phyloP scores from a whole-genome alignment of 805 yeast species.

The Komagataella kurtzmanii region DNA sequence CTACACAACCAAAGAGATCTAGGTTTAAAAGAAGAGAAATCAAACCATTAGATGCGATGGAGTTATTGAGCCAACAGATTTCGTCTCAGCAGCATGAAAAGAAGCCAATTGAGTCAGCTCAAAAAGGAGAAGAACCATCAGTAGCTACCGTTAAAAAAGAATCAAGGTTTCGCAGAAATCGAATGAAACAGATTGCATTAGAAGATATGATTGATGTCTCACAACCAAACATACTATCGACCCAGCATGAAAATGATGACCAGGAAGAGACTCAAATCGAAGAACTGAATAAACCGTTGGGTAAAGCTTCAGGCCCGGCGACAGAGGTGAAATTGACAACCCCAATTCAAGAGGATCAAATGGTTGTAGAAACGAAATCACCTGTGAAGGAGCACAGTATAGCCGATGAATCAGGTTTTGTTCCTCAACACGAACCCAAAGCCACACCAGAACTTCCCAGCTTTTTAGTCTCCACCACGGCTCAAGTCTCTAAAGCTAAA shows the following conservation, averaged over 20 bases:
- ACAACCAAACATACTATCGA: background rate
- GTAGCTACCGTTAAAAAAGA: background rate
- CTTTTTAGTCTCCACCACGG: background rate
- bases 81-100: background rate
- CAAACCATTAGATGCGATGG: slow-evolving; percentile 1
- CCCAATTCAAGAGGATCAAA: background rate
- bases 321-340: background rate
- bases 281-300: background rate
- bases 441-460: no score
- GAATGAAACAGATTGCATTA: background rate
- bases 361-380: no score
- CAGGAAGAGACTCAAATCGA: background rate
- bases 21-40: background rate
- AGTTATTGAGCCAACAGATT: background rate
- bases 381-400: background rate
- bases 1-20: background rate
- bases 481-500: background rate
- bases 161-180: background rate
- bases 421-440: background rate
- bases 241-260: background rate
- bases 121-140: background rate
- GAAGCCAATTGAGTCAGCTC: background rate
- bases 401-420: background rate
- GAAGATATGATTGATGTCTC: background rate
- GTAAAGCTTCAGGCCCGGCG: no score